phyloP scores from a whole-genome alignment of 805 yeast species.

The Nakazawaea anatomiae region DNA sequence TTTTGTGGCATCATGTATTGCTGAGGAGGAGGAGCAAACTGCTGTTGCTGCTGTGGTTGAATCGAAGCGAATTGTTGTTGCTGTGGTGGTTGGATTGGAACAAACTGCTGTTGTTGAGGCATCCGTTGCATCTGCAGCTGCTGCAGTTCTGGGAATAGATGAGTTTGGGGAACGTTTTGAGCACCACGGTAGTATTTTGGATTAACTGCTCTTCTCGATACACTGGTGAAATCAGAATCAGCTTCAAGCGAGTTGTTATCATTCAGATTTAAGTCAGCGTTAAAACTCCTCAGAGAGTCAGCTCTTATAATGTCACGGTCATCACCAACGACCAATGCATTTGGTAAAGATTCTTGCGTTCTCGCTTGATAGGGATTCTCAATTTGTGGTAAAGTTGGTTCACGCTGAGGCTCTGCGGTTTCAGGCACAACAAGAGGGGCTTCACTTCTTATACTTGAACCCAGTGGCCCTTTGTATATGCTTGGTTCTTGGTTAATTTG shows the following conservation, averaged over 20 bases:
- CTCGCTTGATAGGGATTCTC: conserved; percentile 9
- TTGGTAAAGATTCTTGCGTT: background rate
- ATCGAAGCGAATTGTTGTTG: conserved; percentile 18
- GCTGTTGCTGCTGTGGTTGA: conserved; percentile 13
- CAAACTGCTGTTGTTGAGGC: background rate
- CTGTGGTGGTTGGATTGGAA: conserved; percentile 8
- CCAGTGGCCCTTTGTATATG: conserved; percentile 6
- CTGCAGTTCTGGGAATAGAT: background rate
- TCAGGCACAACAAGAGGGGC: conserved; percentile 6
- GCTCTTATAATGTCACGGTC: conserved; percentile 11
- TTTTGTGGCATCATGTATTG: conserved; percentile 13
- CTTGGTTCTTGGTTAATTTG: background rate
- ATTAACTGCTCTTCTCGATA: conserved; percentile 70
- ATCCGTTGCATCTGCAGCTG: conserved; percentile 5
- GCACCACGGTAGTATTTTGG: conserved; percentile 43
- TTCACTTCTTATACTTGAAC: conserved; percentile 5
- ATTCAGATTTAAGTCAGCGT: conserved; percentile 10
- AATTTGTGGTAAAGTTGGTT: conserved; percentile 12
- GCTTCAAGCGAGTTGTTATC: conserved; percentile 24
- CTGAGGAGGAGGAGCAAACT: conserved; percentile 11
- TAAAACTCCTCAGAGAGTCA: background rate
- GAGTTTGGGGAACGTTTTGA: conserved; percentile 2
- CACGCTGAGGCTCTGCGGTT: conserved; percentile 6
- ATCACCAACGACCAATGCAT: conserved; percentile 6
- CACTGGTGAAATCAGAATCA: conserved; percentile 70